Evolutionary conservation across 2,329 filamentous ascomycete species (phyloP).

Genomic region (Atkinsonella texensis): DNA sequence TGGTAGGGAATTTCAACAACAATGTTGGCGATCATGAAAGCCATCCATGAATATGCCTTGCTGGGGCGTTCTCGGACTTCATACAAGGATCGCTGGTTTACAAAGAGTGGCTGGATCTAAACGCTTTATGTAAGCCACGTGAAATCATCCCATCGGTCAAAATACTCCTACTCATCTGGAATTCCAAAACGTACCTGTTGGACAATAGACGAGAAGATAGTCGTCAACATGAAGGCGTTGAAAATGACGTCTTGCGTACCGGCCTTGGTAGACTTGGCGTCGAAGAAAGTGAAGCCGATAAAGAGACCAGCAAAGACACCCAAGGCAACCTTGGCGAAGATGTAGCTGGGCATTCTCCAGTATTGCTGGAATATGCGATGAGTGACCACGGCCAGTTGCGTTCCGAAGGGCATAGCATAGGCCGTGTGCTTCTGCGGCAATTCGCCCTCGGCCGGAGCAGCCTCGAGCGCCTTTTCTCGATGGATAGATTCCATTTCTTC

Average conservation of each 20-base stretch:
- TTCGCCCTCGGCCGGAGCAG: constrained; percentile 7
- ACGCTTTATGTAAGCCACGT: too few relatives aligned
- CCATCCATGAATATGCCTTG: constrained; percentile 65
- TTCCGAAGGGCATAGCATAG: constrained; percentile 63
- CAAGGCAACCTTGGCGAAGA: constrained; percentile 60
- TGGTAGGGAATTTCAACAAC: constrained; percentile 64
- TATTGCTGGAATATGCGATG: constrained; percentile 68
- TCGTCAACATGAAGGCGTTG: constrained; percentile 62
- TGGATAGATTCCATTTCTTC: constrained; percentile 54
- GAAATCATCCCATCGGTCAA: too few relatives aligned
- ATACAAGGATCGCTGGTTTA: constrained; percentile 62
- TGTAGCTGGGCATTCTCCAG: constrained; percentile 69
- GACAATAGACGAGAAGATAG: constrained; percentile 59
- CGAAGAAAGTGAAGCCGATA: constrained; percentile 63
- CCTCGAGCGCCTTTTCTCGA: constrained; percentile 25
- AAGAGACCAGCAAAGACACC: constrained; percentile 51
- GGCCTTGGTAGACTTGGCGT: constrained; percentile 40
- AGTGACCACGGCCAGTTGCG: constrained; percentile 54
- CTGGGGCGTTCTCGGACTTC: constrained; percentile 65
- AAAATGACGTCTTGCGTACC: constrained; percentile 70
- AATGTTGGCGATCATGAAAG: constrained; percentile 60
- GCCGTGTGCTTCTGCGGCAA: constrained; percentile 36
- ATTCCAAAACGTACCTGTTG: constrained; percentile 34
- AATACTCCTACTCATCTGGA: too few relatives aligned
- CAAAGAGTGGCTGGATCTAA: constrained; percentile 54